Percentiles rank a stretch among this genome's conserved stretches.
These are phyloP conservation scores for Coriolopsis trogii DNA, from an alignment of 1,284 basidiomycete species.

Conservation along the genomic window DNA sequence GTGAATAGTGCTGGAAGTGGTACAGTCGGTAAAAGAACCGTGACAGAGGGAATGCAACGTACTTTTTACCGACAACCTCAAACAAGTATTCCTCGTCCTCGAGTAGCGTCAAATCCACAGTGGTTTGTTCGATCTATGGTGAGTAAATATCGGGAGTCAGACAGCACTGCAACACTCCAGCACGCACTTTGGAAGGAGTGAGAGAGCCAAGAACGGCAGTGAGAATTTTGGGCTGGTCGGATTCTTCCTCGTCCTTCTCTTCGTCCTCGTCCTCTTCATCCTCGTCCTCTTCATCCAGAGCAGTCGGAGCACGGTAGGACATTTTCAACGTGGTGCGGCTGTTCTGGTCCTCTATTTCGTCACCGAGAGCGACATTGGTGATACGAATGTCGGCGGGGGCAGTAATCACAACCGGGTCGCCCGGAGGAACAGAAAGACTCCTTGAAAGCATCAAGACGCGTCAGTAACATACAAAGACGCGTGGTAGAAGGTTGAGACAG, in stretches of 20 bases:
- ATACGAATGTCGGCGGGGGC: constrained; percentile 78
- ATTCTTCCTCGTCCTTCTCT: constrained; percentile 37
- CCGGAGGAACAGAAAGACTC: constrained; percentile 65
- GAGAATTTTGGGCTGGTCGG: constrained; percentile 19
- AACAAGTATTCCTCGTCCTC: constrained; percentile 72
- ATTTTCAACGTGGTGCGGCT: constrained; percentile 84
- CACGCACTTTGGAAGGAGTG: constrained; percentile 70
- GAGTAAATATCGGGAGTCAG: not conserved
- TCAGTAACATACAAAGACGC: constrained; percentile 8
- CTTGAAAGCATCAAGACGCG: constrained; percentile 36
- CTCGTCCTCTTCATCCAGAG: constrained; percentile 56
- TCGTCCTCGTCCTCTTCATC: constrained; percentile 44
- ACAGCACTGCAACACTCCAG: not conserved
- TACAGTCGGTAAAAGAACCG: constrained; percentile 7
- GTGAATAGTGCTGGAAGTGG: constrained; percentile 69
- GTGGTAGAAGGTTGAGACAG: constrained; percentile 30
- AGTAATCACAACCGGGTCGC: constrained; percentile 61
- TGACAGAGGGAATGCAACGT: constrained; percentile 24
- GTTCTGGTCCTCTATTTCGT: constrained; percentile 64
- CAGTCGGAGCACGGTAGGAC: constrained; percentile 53
- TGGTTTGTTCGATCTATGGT: constrained; percentile 77
- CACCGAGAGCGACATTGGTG: constrained; percentile 84
- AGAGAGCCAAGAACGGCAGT: constrained; percentile 68
- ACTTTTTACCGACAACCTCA: constrained; percentile 88
- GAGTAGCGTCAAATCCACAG: constrained; percentile 76